Base-by-base conservation (phyloP, 441 rosid genomes). In the Populus trichocarpa region DNA sequence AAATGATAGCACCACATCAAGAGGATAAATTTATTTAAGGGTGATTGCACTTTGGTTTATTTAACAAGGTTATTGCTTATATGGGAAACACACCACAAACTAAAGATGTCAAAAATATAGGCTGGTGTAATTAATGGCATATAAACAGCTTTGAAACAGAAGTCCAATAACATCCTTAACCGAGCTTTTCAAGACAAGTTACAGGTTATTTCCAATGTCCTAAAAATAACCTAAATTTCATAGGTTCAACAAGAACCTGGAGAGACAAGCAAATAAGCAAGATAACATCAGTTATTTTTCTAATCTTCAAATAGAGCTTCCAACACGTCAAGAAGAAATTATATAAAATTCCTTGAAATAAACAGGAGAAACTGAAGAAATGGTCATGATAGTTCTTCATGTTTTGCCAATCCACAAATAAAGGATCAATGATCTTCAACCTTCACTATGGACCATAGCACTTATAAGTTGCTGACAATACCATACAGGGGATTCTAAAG, bases 1-100 rank as follows among this genome's bases (percentile, higher is more conserved):
- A 16, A 46, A 46, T 10, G 30, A 64, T 42, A 79, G 70, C 53
- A 77, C 77, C 57, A 42, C 65, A 72, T 38, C 70, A 59, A 32
- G 23, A 70, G 26, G 23, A 64, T 38, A 65, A 63, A n/a, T 14
- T 23, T 42, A 23, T 76, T 32, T 18, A 25, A 59, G 38, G 70
- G n/a, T 12, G 8, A 61, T 9, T 63, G 69, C 33, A 12, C 14
- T 35, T 73, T 9, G 10, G 38, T n/a, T 73, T 73, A n/a, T 32
- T 35, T 26, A 35, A 13, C 61, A 70, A 57, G 50, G 28, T 8
- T 16, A 25, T 20, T 14, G 26, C 12, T 69, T 35, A 12, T 18
- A 70, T 33, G 18, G 5, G 32, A 32, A 76, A 65, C 63, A 65
- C 38, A 26, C 28, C 26, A 36, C 25, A 64, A 33, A 35, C 33